Evolutionary conservation across 495 filamentous ascomycete species (phyloP), one percentile per base, ranked within the genome.

Genomic region (Ramalina peruviana): DNA sequence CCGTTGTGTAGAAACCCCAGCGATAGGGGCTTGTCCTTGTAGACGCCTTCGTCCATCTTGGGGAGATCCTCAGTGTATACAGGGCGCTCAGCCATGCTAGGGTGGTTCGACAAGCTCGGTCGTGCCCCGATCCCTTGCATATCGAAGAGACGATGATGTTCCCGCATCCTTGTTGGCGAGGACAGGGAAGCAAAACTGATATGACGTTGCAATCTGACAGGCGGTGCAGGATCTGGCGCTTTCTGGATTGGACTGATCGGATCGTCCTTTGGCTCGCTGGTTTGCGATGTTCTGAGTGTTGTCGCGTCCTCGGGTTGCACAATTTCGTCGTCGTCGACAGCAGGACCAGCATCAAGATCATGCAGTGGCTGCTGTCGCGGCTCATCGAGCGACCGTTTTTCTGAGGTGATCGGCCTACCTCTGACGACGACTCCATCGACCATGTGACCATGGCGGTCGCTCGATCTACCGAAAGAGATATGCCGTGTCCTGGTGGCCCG

Each of bases 71-170:
- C 30, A n/a, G 17, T 4, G 13, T 54, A 47, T 19, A 48, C 39
- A 11, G 49, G 52, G 26, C 42, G 49, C 17, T 42, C 17, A 17
- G 52, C 49, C 11, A 17, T 48, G 5, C 37, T 58, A 6, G 68
- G 70, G 44, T 72, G 63, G 36, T 68, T 66, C 30, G 64, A 58
- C 23, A 68, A 50, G 53, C 70, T 63, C 4, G 67, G 67, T 19
- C 69, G 67, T 25, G 75, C 75, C 13, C 75, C 75, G 26, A 79
- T 65, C 4, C 75, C 76, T 16, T 67, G 67, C 66, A 76, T 75
- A 1, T 63, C 65, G 37, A 78, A 68, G 4, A 78, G 49, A 5
- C 67, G 71, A 46, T 66, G 64, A 17, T 67, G 61, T 56, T 61
- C 47, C 56, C 54, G 21, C 54, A 49, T 13, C 36, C 50, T 50